phyloP scores from a whole-genome alignment of 148 eudicot species.

The Rhododendron kiyosumense region DNA sequence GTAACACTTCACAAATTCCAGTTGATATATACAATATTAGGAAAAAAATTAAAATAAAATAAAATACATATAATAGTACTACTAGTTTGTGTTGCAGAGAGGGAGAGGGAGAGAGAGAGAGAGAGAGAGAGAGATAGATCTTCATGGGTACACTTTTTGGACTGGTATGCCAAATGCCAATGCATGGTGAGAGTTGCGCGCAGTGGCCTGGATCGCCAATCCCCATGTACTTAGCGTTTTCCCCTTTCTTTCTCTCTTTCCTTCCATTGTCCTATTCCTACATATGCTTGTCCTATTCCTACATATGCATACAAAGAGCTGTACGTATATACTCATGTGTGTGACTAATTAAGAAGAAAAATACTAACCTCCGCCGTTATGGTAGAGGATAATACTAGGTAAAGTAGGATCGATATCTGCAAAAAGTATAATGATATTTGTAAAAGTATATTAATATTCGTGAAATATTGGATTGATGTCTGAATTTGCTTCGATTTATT shows the following conservation, averaged over 20 bases:
- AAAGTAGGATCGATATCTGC: no score
- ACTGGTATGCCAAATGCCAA: slow-evolving; percentile 15
- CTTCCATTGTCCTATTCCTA: not conserved
- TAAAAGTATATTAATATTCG: no score
- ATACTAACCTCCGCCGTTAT: no score
- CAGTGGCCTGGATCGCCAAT: slow-evolving; percentile 12
- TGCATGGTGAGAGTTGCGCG: slow-evolving; percentile 34
- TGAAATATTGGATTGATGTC: no score
- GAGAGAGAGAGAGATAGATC: not conserved
- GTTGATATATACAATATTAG: no score
- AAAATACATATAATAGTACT: no score
- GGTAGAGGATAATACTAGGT: no score
- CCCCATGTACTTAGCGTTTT: not conserved
- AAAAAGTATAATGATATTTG: no score
- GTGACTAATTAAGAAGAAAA: not conserved
- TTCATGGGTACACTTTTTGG: not conserved
- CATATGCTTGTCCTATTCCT: not conserved
- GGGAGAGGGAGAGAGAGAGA: no score
- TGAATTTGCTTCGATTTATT: no score
- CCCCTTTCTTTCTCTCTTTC: not conserved
- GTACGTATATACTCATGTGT: not conserved
- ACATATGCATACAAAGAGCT: not conserved
- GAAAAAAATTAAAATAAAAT: no score
- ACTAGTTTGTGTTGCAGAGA: not conserved
- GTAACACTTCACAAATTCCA: no score